These are phyloP conservation scores for Rachicladosporium sp. DNA, from an alignment of 2,329 filamentous ascomycete genomes.

Conservation along the genomic window DNA sequence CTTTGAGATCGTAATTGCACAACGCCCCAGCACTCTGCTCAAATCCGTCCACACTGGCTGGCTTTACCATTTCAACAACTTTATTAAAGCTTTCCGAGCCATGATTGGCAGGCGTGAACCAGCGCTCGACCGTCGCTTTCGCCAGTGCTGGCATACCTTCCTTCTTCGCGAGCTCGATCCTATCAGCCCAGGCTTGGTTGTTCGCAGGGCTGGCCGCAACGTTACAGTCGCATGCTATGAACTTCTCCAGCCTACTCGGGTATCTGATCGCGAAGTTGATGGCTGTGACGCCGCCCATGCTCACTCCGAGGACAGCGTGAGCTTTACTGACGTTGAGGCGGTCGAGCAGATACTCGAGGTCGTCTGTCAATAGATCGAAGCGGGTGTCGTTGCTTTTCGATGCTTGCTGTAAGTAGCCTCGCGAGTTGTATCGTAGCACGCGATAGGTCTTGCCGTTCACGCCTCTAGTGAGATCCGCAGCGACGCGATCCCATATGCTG, in stretches of 20 bases:
- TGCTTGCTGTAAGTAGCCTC: constrained; percentile 46
- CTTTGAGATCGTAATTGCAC: constrained; percentile 57
- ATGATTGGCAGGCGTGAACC: constrained; percentile 56
- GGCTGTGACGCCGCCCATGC: constrained; percentile 67
- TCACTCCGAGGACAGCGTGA: constrained; percentile 61
- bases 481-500: constrained; percentile 69
- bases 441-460: constrained; percentile 51
- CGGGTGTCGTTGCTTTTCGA: constrained; percentile 32
- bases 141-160: constrained; percentile 43
- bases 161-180: constrained; percentile 47
- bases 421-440: constrained; percentile 64
- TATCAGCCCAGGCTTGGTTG: constrained; percentile 66
- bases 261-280: constrained; percentile 60
- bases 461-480: constrained; percentile 43
- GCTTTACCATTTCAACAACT: constrained; percentile 57
- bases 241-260: constrained; percentile 45
- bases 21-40: constrained; percentile 55
- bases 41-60: constrained; percentile 60
- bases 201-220: constrained; percentile 59
- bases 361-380: constrained; percentile 54
- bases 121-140: constrained; percentile 57
- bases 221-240: constrained; percentile 72
- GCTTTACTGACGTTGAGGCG: constrained; percentile 57
- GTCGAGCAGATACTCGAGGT: constrained; percentile 54
- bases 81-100: constrained; percentile 42